Base-by-base conservation (phyloP, 805 yeast species). In the Candida alai region DNA sequence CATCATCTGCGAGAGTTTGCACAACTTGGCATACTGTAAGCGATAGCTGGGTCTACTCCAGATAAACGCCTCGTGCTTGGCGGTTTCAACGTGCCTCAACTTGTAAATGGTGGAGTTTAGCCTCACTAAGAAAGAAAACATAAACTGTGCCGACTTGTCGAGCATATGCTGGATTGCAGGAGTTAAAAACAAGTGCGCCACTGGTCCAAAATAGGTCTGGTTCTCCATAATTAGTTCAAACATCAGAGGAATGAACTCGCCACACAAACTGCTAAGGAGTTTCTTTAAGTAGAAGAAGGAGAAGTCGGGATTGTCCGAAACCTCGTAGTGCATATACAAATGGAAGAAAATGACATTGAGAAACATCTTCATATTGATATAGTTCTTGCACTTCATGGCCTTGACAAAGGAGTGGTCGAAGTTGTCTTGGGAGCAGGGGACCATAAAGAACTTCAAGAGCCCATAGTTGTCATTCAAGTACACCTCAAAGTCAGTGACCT, bases 311-410 rank as follows among this genome's bases (percentile, higher is more conserved):
- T 62, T 49, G 0, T 43, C 36, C 13, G 44, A 43, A 6, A 35
- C 30, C 40, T 69, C 74, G 38, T 65, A 73, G 40, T 65, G 63
- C n/a, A 61, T 41, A 34, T 58, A 58, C 3, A 76, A 34, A 30
- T 62, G 65, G 23, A 45, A 52, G 34, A 56, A 53, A 15, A 62
- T 31, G 1, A 62, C 52, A 12, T 54, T 30, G 4, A 43, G 34
- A 13, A 65, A 52, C n/a, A 62, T 51, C 22, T 45, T 45, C 24
- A 58, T 40, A 36, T 52, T 49, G 32, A 63, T 36, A 31, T 47
- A 56, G 21, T 47, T 45, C 38, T 55, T 62, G 28, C 59, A 52
- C 28, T 48, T 56, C 48, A 44, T 36, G 22, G 46, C 39, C 32
- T 52, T 55, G 1, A 46, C 42, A 36, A 51, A 54, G 10, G 56